A percentile compares a stretch with the other conserved stretches of the same genome.
Conservation (phyloP, 2,329 filamentous ascomycete species). For the Ophiosphaerella korrae region DNA sequence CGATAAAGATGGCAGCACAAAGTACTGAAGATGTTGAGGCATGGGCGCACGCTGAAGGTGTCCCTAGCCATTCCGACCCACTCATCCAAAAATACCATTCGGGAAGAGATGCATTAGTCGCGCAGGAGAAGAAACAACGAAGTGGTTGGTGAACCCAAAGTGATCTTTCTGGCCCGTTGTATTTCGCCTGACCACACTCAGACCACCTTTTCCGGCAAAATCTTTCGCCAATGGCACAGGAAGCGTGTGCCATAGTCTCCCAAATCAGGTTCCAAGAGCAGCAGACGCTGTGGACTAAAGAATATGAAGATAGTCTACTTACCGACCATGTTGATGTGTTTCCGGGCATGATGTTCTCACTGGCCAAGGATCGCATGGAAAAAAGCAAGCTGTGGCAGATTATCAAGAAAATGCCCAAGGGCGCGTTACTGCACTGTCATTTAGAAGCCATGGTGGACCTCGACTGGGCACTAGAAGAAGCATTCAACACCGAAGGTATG, state of each 20-base stretch:
- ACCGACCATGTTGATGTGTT: constrained; percentile 69
- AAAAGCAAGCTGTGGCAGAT: constrained; percentile 84
- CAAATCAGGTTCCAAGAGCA: constrained; percentile 80
- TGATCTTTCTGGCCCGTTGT: not conserved
- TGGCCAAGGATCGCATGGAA: constrained; percentile 86
- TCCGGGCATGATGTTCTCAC: constrained; percentile 91
- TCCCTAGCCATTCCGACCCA: constrained; percentile 62
- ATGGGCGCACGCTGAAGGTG: constrained; percentile 50
- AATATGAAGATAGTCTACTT: constrained; percentile 72
- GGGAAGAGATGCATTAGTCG: constrained; percentile 75
- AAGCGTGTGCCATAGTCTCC: constrained; percentile 79
- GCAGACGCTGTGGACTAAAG: constrained; percentile 74
- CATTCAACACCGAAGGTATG: constrained; percentile 74
- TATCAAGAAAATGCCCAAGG: constrained; percentile 85
- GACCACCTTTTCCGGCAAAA: constrained; percentile 73
- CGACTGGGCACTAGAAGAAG: constrained; percentile 75
- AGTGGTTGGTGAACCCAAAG: constrained; percentile 64
- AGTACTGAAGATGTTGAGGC: constrained; percentile 37
- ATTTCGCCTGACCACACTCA: constrained; percentile 44
- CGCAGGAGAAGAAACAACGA: constrained; percentile 79
- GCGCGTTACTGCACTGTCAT: constrained; percentile 83
- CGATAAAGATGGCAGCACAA: constrained; percentile 27
- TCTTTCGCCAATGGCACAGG: constrained; percentile 77
- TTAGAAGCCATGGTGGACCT: constrained; percentile 90
- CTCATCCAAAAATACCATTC: constrained; percentile 83